Evolutionary conservation across 768 basidiomycete genomes (phyloP).

Genomic region (Auriscalpium vulgare): DNA sequence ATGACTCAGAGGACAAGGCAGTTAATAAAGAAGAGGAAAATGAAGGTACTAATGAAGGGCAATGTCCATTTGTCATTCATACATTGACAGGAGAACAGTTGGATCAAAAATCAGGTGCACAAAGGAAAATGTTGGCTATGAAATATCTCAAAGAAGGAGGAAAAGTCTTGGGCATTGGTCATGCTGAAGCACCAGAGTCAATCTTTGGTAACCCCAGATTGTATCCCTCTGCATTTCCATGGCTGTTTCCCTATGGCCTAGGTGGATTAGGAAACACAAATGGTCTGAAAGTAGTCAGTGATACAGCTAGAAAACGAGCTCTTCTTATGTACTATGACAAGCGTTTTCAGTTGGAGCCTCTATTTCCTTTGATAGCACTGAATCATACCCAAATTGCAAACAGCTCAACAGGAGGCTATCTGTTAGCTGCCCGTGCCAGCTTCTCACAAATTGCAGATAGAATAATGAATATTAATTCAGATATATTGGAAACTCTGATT

Average conservation of each 20-base stretch:
- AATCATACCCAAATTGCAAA: slow-evolving; percentile 31
- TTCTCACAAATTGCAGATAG: slow-evolving; percentile 5
- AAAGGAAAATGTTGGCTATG: slow-evolving; percentile 18
- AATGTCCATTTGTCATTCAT: slow-evolving; percentile 32
- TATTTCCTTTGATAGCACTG: slow-evolving; percentile 32
- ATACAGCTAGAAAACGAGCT: slow-evolving; percentile 19
- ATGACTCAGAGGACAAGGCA: slow-evolving; percentile 5
- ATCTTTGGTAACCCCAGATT: slow-evolving; percentile 28
- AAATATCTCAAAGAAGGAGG: slow-evolving; percentile 21
- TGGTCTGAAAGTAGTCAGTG: slow-evolving; percentile 11
- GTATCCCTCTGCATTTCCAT: slow-evolving; percentile 33
- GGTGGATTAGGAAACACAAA: slow-evolving; percentile 26
- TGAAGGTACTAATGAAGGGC: slow-evolving; percentile 22
- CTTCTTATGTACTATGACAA: slow-evolving; percentile 33
- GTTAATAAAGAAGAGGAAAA: slow-evolving; percentile 21
- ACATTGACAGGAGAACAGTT: slow-evolving; percentile 24
- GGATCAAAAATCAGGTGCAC: not conserved
- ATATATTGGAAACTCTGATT: not conserved
- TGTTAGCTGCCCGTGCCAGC: slow-evolving; percentile 3
- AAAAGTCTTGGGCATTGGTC: slow-evolving; percentile 24
- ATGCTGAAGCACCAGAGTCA: slow-evolving; percentile 18
- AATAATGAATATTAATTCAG: not conserved
- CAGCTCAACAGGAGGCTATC: slow-evolving; percentile 19
- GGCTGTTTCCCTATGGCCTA: slow-evolving; percentile 33
- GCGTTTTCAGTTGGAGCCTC: slow-evolving; percentile 29